Conservation (phyloP, 139 green algal genomes). For the Pycnococcus provasolii region DNA sequence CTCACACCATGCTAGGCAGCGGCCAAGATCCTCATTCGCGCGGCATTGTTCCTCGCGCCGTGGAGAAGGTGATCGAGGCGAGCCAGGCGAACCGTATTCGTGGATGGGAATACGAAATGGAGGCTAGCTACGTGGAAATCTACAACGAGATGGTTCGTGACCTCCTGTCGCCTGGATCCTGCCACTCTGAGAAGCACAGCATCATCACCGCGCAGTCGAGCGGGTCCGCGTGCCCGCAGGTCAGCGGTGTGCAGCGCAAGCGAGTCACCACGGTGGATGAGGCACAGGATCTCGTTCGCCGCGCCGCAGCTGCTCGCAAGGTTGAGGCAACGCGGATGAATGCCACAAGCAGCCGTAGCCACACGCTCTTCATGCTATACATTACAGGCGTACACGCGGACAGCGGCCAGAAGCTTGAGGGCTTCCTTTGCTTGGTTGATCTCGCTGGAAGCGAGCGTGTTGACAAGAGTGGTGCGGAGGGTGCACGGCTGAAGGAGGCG, state of each 20-base stretch:
- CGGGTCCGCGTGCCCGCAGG: constrained; percentile 12
- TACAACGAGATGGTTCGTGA: constrained; percentile 84
- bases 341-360: constrained; percentile 57
- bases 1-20: constrained; percentile 76
- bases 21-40: constrained; percentile 29
- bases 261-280: constrained; percentile 40
- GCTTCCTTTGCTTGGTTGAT: constrained; percentile 78
- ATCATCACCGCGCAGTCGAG: constrained; percentile 43
- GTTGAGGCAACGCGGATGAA: constrained; percentile 88
- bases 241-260: constrained; percentile 21
- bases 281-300: constrained; percentile 49
- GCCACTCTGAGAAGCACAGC: constrained; percentile 52
- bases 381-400: constrained; percentile 63
- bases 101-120: constrained; percentile 71
- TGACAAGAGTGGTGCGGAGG: constrained; percentile 42
- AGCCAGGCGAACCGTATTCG: constrained; percentile 43
- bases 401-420: constrained; percentile 36
- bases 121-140: constrained; percentile 83
- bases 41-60: constrained; percentile 78
- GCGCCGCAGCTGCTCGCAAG: constrained; percentile 48
- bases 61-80: constrained; percentile 61
- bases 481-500: constrained; percentile 70
- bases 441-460: constrained; percentile 51
- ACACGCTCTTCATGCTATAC: constrained; percentile 88
- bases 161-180: constrained; percentile 48